Evolutionary conservation across 192 early-diverging fungal genomes (phyloP), one percentile per base, ranked within the genome.

Genomic region (Endogone sp.): DNA sequence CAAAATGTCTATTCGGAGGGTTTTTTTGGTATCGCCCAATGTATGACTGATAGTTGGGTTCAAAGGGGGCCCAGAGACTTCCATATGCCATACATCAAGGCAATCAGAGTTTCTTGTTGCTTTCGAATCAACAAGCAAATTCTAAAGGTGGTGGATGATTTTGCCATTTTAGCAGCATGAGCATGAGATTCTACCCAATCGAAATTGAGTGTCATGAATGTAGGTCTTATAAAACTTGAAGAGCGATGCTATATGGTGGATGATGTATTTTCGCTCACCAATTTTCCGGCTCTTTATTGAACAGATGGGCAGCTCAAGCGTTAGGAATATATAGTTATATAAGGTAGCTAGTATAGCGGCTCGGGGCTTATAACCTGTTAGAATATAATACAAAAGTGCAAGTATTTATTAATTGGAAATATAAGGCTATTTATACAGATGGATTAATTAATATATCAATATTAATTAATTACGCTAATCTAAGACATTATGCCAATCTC

Each of bases 211-310:
- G 32, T 55, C 28, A n/a, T 0, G 29, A 68, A 68, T 21, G 27
- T 69, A n/a, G 21, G 30, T 49, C 23, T 69, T 11, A 26, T 69
- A 69, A 62, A 69, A 69, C 27, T 63, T 69, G 61, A 49, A 69
- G 24, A 69, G 37, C n/a, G 60, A 61, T 65, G 37, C 2, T 63
- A 69, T 22, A 57, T 71, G 29, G 4, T 68, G 58, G 32, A 68
- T 55, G 24, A 68, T 68, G 29, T 60, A 49, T 23, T 68, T 68
- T 1, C 56, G 59, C 30, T 68, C 59, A 37, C 67, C 59, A 26
- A 68, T 60, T 25, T 68, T 68, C 62, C 59, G 60, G 29, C 49
- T 29, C 27, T 58, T 61, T 11, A 26, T 61, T 2, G 58, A 57
- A 68, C 21, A 20, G 54, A 68, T 37, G 49, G n/a, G n/a, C n/a